Evolutionary conservation across 345 rosid genomes (phyloP), one percentile per base, ranked within the genome.

Genomic region (Murraya koenigii): DNA sequence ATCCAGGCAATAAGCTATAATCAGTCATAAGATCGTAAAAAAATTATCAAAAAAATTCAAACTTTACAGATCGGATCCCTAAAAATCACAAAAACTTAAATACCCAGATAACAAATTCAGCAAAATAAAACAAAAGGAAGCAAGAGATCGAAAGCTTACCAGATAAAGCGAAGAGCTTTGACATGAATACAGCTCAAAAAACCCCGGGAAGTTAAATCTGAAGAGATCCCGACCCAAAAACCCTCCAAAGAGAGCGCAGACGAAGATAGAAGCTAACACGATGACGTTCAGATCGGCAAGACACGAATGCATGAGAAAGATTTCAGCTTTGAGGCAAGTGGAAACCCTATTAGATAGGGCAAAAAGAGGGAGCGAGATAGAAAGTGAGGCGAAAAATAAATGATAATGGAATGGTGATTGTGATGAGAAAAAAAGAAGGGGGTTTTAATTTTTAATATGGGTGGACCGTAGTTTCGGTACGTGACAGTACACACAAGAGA

Each of bases 321-420:
- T 79, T n/a, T 35, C 77, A 80, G 87, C 79, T 65, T 44, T 32
- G 75, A 67, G 84, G 65, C 64, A 59, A 47, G 56, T 13, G 47
- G 78, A 66, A 93, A 92, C 98, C 98, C 97, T 91, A 91, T 77
- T 65, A 77, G 77, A 88, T 86, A 91, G 98, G 99, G 99, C 86
- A 89, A 93, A 94, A 94, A 94, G 55, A 32, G 6, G 4, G 6
- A 47, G 11, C 0, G 22, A 23, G 9, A 30, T 44, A 49, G 65
- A 25, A 55, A 32, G 35, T 65, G 62, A 26, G 75, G 25, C 38
- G n/a, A 19, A 19, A 20, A 28, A 66, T 9, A 61, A 13, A 19
- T 2, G 62, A 17, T 73, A 5, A 71, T 23, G 32, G 76, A 54
- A 52, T 33, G 85, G 59, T 75, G 36, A 66, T 72, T 64, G 17